Base-by-base conservation (phyloP, 768 basidiomycete species). In the Lactarius sanguifluus region DNA sequence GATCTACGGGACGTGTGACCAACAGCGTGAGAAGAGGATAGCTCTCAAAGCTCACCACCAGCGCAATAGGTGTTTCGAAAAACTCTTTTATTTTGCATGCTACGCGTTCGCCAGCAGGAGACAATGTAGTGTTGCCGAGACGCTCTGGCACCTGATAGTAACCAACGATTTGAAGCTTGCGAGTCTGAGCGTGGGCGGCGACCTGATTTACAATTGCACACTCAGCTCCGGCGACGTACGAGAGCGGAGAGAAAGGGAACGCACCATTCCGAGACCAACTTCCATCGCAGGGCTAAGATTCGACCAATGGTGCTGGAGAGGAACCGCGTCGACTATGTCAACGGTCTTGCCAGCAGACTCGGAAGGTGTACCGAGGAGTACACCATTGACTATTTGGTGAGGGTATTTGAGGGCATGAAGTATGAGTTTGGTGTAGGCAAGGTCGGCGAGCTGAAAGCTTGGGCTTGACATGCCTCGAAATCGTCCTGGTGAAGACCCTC, bases 241-340 rank as follows among this genome's bases (percentile, higher is more conserved):
- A 38, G 56, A 41, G 1, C 13, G 47, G 52, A 40, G 12, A 28
- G 25, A 25, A 40, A 6, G 13, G 28, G 18, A 10, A 77, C 86
- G 70, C 70, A 90, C 91, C 72, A 91, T 77, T 71, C 91, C 89
- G 50, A 92, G 81, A 30, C 90, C 92, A 67, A 91, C 86, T 74
- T 92, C 91, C 88, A 92, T 92, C 87, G 90, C 90, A 4, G 90
- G 89, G 67, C 87, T 89, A 61, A 94, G 80, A 71, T 83, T 87
- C 8, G 90, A 91, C 91, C 91, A 94, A 73, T 92, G 87, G 73
- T 94, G 92, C 59, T 92, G 82, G 41, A 94, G 80, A 18, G 92
- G 92, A 45, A 94, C 79, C 3, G 86, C 83, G 72, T 94, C 91
- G 58, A 79, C 77, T 58, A 90, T 82, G 62, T 75, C 74, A 52